Evolutionary conservation across 2,329 filamentous ascomycete genomes (phyloP).

Genomic region (Fusarium algeriense): DNA sequence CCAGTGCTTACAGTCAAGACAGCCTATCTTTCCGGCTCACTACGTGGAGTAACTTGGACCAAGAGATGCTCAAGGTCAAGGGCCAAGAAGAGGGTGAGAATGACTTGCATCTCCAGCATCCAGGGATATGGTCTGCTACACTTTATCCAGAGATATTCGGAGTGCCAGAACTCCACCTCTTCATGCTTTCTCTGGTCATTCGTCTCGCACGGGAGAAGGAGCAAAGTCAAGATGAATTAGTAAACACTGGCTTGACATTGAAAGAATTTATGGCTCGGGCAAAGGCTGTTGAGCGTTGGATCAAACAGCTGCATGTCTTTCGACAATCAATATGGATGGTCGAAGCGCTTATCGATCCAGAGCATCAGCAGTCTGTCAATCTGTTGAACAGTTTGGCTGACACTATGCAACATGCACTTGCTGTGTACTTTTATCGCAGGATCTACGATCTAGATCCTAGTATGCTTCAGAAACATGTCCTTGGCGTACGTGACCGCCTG

Average conservation of each 20-base stretch:
- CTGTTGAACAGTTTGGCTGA: conserved; percentile 22
- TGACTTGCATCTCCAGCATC: conserved; percentile 29
- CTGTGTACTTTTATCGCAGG: conserved; percentile 33
- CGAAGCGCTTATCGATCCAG: conserved; percentile 4
- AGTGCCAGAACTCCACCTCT: conserved; percentile 23
- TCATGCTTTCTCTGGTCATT: conserved; percentile 32
- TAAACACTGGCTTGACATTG: neutral
- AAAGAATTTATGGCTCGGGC: conserved; percentile 26
- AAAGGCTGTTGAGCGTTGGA: conserved; percentile 29
- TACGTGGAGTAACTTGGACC: conserved; percentile 26
- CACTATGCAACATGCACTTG: conserved; percentile 32
- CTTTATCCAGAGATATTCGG: conserved; percentile 39
- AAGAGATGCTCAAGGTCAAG: conserved; percentile 28
- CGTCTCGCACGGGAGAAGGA: conserved; percentile 26
- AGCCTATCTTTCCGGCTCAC: conserved; percentile 24
- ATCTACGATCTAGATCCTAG: conserved; percentile 25
- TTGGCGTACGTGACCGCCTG: conserved; percentile 26
- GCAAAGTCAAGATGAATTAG: neutral
- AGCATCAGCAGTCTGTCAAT: conserved; percentile 17
- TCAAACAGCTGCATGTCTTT: conserved; percentile 22
- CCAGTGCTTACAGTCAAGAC: conserved; percentile 11
- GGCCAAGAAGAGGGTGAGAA: conserved; percentile 32
- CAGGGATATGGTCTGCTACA: conserved; percentile 33
- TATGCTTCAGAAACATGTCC: conserved; percentile 29
- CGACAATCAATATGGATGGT: conserved; percentile 16